Conservation (phyloP, 306 rosid genomes). For the Sicyos edulis region DNA sequence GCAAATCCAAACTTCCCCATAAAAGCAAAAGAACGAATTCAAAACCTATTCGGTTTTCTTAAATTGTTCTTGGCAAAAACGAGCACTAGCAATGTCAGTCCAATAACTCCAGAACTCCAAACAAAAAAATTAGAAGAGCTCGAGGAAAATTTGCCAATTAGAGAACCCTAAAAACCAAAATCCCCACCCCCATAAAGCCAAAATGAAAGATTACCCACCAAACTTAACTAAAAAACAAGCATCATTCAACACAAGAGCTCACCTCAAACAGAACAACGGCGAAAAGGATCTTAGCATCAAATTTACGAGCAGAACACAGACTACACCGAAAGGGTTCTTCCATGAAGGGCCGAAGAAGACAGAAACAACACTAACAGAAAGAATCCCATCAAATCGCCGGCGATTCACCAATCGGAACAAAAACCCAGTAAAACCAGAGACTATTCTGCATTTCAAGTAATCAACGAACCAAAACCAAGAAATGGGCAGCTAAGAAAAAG, state of each 20-base stretch:
- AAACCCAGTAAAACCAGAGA: constrained; percentile 26
- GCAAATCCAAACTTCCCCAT: too few relatives aligned
- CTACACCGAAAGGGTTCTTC: constrained; percentile 51
- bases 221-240: too few relatives aligned
- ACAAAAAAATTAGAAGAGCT: too few relatives aligned
- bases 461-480: not conserved
- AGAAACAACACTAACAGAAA: constrained; percentile 22
- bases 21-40: too few relatives aligned
- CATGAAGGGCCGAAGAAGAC: constrained; percentile 41
- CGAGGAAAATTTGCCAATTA: too few relatives aligned
- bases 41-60: too few relatives aligned
- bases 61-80: too few relatives aligned
- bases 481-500: not conserved
- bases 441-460: constrained; percentile 39
- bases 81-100: too few relatives aligned
- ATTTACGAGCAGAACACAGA: constrained; percentile 41
- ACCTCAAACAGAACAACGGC: constrained; percentile 53
- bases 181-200: too few relatives aligned
- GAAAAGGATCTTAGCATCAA: constrained; percentile 41
- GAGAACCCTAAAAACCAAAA: too few relatives aligned
- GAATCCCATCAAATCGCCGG: constrained; percentile 77
- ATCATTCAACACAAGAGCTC: constrained; percentile 28
- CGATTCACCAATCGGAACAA: constrained; percentile 44
- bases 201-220: too few relatives aligned
- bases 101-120: too few relatives aligned